Base-by-base conservation (phyloP, 2,329 filamentous ascomycete genomes). In the Fusarium equiseti region DNA sequence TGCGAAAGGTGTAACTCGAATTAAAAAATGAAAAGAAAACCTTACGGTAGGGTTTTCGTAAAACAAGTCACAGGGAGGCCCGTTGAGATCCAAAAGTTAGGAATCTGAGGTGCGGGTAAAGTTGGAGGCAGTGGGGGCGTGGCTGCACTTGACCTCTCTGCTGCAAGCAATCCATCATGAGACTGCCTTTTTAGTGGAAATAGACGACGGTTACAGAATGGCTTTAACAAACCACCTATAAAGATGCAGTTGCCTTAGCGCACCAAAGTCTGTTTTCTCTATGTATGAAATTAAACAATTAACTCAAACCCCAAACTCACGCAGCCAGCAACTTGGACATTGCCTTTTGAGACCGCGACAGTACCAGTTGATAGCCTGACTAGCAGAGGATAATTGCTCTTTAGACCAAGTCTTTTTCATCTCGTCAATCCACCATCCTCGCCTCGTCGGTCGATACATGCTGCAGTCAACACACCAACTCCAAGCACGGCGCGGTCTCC, bases 401-500 rank as follows among this genome's bases (percentile, higher is more conserved):
- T 18, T 15, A 5, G 55, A 31, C 9, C 35, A 53, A 10, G 7
- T 54, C 27, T 35, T 43, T 42, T 29, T 26, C 9, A 57, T 10
- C 48, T 46, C 11, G 27, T 42, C 38, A 29, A 50, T 43, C 75
- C 76, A 77, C 59, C 73, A 75, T 26, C 53, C 48, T 52, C 60
- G 60, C 46, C 69, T 64, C 15, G 68, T 77, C 3, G 75, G 73
- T 20, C 54, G 57, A 46, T 73, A 72, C 46, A 42, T 55, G 31
- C 66, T 67, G 46, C 74, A 77, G 50, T 75, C 69, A 6, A 71
- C 44, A 22, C 76, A 77, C 44, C 75, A 66, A n/a, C 46, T 66
- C 56, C 67, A 71, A 6, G 64, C 52, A 22, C 64, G 66, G 38
- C 63, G 66, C 8, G 50, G 40, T 20, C 62, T 55, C 22, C 69